phyloP scores from a whole-genome alignment of 2,329 filamentous ascomycete genomes.

The Clarireedia paspali region DNA sequence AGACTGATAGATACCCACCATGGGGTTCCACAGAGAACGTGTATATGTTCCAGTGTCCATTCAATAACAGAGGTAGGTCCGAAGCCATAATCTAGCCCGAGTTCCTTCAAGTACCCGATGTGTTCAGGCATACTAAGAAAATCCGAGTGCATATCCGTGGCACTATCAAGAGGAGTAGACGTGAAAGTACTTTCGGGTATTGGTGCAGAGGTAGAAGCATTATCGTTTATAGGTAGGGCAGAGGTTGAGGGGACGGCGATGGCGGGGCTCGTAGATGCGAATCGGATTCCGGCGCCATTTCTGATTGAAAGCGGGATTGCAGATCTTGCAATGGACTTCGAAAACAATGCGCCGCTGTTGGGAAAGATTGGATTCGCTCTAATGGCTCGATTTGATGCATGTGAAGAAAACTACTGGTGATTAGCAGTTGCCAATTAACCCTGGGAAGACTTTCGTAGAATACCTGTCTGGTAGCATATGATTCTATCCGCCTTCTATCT shows the following conservation, averaged over 20 bases:
- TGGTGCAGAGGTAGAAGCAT: no score
- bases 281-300: slow-evolving; percentile 21
- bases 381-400: slow-evolving; percentile 20
- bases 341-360: slow-evolving; percentile 13
- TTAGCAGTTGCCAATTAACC: slow-evolving; percentile 14
- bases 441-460: not conserved
- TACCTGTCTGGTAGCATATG: slow-evolving; percentile 30
- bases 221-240: no score
- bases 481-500: slow-evolving; percentile 30
- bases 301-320: slow-evolving; percentile 20
- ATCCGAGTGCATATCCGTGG: slow-evolving; percentile 16
- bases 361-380: slow-evolving; percentile 23
- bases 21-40: slow-evolving; percentile 65
- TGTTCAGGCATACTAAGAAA: slow-evolving; percentile 40
- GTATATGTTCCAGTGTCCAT: slow-evolving; percentile 72
- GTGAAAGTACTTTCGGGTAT: slow-evolving; percentile 8
- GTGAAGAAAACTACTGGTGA: slow-evolving; percentile 26
- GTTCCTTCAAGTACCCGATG: slow-evolving; percentile 72
- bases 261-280: slow-evolving; percentile 22
- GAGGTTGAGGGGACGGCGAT: slow-evolving; percentile 1
- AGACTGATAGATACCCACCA: slow-evolving; percentile 74
- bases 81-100: slow-evolving; percentile 84
- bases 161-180: slow-evolving; percentile 17
- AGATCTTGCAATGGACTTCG: slow-evolving; percentile 11
- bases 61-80: slow-evolving; percentile 69